Evolutionary conservation across 345 rosid genomes (phyloP).

Genomic region (Lumnitzera littorea): DNA sequence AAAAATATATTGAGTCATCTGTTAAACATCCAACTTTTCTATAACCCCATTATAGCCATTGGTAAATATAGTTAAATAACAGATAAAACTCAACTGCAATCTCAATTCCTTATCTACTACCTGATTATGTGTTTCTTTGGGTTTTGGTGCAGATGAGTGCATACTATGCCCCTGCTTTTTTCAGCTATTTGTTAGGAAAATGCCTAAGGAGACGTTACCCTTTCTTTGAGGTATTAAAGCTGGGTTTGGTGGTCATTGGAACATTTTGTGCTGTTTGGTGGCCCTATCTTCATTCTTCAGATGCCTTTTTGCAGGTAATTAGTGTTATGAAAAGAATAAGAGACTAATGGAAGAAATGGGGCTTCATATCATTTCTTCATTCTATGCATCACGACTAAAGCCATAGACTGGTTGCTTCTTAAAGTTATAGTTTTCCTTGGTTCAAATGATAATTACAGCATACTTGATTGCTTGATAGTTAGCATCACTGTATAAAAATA

Average conservation of each 20-base stretch:
- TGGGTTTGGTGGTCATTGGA: conserved; percentile 55
- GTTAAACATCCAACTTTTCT: too few species aligned
- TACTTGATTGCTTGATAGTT: too few species aligned
- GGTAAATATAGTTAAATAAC: background rate
- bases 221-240: conserved; percentile 48
- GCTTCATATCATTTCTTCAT: too few species aligned
- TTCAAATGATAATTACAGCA: too few species aligned
- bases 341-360: background rate
- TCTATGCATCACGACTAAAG: too few species aligned
- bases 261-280: conserved; percentile 86
- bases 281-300: conserved; percentile 70
- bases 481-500: too few species aligned
- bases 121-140: background rate
- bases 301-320: conserved; percentile 56
- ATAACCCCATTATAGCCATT: too few species aligned
- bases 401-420: too few species aligned
- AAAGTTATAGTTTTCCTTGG: too few species aligned
- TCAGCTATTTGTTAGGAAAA: conserved; percentile 79
- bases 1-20: too few species aligned
- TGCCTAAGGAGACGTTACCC: conserved; percentile 65
- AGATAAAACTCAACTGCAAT: too few species aligned
- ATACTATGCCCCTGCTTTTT: conserved; percentile 89
- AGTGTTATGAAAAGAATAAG: background rate
- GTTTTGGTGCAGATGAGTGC: conserved; percentile 72
- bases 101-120: background rate